Evolutionary conservation across 768 basidiomycete species (phyloP), one percentile per base, ranked within the genome.

Genomic region (Lactarius psammicola): DNA sequence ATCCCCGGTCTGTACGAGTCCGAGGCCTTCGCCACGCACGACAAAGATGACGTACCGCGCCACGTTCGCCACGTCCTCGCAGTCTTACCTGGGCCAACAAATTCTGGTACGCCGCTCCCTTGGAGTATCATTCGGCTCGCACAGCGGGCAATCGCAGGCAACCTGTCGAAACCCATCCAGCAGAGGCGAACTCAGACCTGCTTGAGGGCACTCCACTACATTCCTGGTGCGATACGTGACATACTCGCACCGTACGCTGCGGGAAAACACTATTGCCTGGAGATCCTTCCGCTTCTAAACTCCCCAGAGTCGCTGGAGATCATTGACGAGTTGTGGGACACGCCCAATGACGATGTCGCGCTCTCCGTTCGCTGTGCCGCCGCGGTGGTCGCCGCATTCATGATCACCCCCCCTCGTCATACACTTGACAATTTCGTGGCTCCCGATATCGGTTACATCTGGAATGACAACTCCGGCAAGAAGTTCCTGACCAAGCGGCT

Each of bases 1-100:
- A n/a, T n/a, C n/a, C n/a, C n/a, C n/a, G n/a, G 40, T 42, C 18
- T 42, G 5, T 42, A 3, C 18, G 40, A 42, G 40, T 42, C 40
- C 15, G 18, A 42, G 4, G 40, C 40, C 40, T 17, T 42, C 40
- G 18, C 17, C 40, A 42, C 6, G 17, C 17, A 17, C 18, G 40
- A 42, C 5, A 15, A 42, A 5, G 34, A 8, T 18, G 40, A 18
- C 40, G 18, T 4, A 42, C 40, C 18, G 5, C 3, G 40, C 5
- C 4, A 17, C 40, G 18, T 17, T 18, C 40, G 40, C 18, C 17
- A 7, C 18, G 51, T 44, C 20, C 62, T 62, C 31, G 54, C 40
- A 17, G 40, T n/a, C 10, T 30, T 56, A 34, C 62, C 40, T 28
- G 62, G 54, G 23, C 54, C 54, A 30, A 56, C n/a, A 15, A 56